A percentile compares a stretch with the other conserved stretches of the same genome.
Conservation (phyloP, 1,284 basidiomycete genomes). For the Microbotryum violaceum region DNA sequence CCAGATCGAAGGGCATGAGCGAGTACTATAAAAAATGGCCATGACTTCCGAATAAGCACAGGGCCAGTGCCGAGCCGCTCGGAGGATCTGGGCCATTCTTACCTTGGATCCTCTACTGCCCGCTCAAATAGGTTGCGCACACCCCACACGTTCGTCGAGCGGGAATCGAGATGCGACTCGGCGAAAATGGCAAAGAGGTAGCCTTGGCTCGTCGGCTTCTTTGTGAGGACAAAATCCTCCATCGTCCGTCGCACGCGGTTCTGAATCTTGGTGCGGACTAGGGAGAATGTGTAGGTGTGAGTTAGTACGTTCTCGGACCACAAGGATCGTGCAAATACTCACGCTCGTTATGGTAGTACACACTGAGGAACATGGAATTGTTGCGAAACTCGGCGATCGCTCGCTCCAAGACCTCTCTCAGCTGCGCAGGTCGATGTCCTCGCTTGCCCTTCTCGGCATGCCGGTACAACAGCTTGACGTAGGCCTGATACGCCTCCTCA, state of each 20-base stretch:
- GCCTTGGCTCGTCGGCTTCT: conserved; percentile 47
- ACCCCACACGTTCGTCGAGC: conserved; percentile 27
- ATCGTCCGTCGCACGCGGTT: conserved; percentile 62
- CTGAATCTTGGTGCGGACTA: conserved; percentile 40
- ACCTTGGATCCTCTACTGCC: conserved; percentile 32
- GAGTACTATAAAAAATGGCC: conserved; percentile 49
- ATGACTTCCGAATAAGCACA: not conserved
- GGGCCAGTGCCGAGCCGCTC: not conserved
- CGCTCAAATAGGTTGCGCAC: conserved; percentile 36
- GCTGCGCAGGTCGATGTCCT: conserved; percentile 52
- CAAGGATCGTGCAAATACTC: conserved; percentile 44
- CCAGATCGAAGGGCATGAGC: conserved; percentile 64
- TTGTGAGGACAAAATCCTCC: conserved; percentile 55
- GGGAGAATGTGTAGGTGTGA: conserved; percentile 36
- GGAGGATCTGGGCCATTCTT: not conserved
- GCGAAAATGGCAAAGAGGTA: conserved; percentile 38
- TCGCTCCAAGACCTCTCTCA: conserved; percentile 54
- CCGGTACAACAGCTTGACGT: conserved; percentile 56
- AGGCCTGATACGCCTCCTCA: conserved; percentile 57
- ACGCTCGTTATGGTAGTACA: conserved; percentile 69
- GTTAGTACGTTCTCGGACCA: conserved; percentile 32
- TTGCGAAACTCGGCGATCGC: conserved; percentile 57
- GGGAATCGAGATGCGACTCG: conserved; percentile 34
- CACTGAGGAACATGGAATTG: conserved; percentile 64
- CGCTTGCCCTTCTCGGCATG: conserved; percentile 53